A percentile compares a stretch with the other conserved stretches of the same genome.
Conservation (phyloP, 805 yeast species). For the Ascoidea rubescens region DNA sequence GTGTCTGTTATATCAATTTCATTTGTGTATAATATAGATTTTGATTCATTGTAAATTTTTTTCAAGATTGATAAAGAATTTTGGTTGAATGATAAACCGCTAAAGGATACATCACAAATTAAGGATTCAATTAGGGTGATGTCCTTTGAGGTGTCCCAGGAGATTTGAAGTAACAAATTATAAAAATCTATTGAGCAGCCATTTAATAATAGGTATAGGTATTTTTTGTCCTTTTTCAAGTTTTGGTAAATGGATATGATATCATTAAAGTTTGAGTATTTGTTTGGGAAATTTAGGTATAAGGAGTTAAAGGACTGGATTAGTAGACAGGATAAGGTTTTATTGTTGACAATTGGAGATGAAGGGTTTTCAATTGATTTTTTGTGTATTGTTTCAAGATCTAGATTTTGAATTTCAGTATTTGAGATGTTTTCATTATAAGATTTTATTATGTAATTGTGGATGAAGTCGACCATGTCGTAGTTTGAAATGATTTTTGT, state of each 20-base stretch:
- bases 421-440: background rate
- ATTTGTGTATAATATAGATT: background rate
- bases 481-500: slow-evolving; percentile 2
- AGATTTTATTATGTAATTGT: background rate
- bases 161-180: slow-evolving; percentile 5
- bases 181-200: slow-evolving; percentile 6
- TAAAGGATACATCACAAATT: slow-evolving; percentile 4
- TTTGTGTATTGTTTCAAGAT: background rate
- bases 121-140: slow-evolving; percentile 1
- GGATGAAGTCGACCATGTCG: slow-evolving; percentile 4
- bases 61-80: slow-evolving; percentile 2
- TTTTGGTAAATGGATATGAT: slow-evolving; percentile 2
- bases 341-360: background rate
- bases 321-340: slow-evolving; percentile 2
- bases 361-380: background rate
- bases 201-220: slow-evolving; percentile 1
- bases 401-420: background rate
- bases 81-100: slow-evolving; percentile 2
- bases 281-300: background rate
- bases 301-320: background rate
- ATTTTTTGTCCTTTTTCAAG: background rate
- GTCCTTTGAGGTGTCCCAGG: slow-evolving; percentile 7
- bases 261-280: background rate
- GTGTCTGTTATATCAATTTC: no score
- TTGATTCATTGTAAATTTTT: slow-evolving; percentile 2